Percentiles rank a stretch among this genome's conserved stretches.
phyloP scores from a whole-genome alignment of 2,329 filamentous ascomycete species.

The Ophiocordyceps australis region DNA sequence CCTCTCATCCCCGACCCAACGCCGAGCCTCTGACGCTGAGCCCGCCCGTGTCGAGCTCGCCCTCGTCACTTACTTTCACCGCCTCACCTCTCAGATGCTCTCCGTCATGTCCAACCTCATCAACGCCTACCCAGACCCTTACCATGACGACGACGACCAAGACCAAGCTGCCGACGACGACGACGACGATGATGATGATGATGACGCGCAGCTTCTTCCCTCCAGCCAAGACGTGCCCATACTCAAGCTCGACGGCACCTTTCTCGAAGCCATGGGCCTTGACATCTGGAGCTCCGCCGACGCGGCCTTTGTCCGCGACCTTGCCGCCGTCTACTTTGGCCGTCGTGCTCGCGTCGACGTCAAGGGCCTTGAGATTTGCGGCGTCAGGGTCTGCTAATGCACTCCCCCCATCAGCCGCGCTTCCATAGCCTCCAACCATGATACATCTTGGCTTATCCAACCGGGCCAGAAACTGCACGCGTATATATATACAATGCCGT shows the following conservation, averaged over 20 bases:
- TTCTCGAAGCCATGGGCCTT: conserved; percentile 54
- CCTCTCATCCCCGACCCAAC: conserved; percentile 26
- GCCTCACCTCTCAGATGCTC: conserved; percentile 50
- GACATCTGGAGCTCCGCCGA: conserved; percentile 62
- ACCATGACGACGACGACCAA: conserved; percentile 16
- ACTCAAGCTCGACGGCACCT: conserved; percentile 37
- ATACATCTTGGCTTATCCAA: too few relatives aligned
- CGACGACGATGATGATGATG: conserved; percentile 8
- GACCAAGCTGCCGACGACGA: conserved; percentile 11
- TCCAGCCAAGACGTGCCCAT: conserved; percentile 10
- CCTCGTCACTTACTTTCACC: conserved; percentile 67
- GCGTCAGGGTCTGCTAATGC: conserved; percentile 48
- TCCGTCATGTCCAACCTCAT: conserved; percentile 43
- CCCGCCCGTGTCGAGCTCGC: conserved; percentile 44
- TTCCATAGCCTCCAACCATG: too few relatives aligned
- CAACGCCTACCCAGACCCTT: conserved; percentile 16
- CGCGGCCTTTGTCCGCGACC: conserved; percentile 46
- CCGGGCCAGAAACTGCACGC: too few relatives aligned
- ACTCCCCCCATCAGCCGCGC: too few relatives aligned
- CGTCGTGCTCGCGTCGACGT: conserved; percentile 44
- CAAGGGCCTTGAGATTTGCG: conserved; percentile 57
- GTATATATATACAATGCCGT: too few relatives aligned
- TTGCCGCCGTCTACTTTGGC: conserved; percentile 47
- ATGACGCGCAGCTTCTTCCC: conserved; percentile 7
- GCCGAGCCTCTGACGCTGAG: conserved; percentile 15